These are phyloP conservation scores for Cladosporium sp. DNA, from an alignment of 2,329 filamentous ascomycete genomes.

Conservation along the genomic window DNA sequence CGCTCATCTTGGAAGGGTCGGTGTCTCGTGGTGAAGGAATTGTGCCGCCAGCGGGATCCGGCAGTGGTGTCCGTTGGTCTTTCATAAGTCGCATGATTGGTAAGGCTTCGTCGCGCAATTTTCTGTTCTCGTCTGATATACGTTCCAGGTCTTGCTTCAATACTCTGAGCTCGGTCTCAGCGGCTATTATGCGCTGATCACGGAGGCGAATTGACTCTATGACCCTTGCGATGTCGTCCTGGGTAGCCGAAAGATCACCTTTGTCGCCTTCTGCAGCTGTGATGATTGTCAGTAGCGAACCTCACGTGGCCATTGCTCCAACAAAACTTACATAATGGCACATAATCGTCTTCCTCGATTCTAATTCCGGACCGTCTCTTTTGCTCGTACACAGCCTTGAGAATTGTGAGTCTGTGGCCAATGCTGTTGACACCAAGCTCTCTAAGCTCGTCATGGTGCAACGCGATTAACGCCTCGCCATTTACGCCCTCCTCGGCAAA, in stretches of 20 bases:
- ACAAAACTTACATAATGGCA: constrained; percentile 59
- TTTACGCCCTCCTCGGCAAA: constrained; percentile 85
- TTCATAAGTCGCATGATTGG: constrained; percentile 89
- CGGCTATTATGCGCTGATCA: constrained; percentile 82
- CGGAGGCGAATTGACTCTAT: constrained; percentile 86
- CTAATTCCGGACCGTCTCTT: constrained; percentile 92
- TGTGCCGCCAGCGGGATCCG: constrained; percentile 47
- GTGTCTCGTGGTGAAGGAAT: constrained; percentile 37
- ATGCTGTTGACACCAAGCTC: constrained; percentile 92
- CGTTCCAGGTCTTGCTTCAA: constrained; percentile 58
- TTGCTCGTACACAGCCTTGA: constrained; percentile 94
- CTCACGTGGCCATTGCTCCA: not conserved
- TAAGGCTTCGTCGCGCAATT: constrained; percentile 85
- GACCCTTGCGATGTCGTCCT: constrained; percentile 88
- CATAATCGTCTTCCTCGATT: constrained; percentile 88
- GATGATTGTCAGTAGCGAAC: constrained; percentile 23
- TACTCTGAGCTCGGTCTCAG: constrained; percentile 79
- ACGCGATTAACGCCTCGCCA: constrained; percentile 82
- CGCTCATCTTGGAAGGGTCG: constrained; percentile 27
- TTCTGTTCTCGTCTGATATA: constrained; percentile 76
- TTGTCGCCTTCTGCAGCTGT: constrained; percentile 85
- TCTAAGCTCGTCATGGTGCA: constrained; percentile 91
- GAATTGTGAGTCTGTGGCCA: constrained; percentile 88
- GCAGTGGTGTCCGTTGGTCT: constrained; percentile 85
- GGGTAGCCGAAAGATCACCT: constrained; percentile 81